These are phyloP conservation scores for Taiozyma onychis DNA, from an alignment of 1,139 yeast genomes.

Conservation along the genomic window DNA sequence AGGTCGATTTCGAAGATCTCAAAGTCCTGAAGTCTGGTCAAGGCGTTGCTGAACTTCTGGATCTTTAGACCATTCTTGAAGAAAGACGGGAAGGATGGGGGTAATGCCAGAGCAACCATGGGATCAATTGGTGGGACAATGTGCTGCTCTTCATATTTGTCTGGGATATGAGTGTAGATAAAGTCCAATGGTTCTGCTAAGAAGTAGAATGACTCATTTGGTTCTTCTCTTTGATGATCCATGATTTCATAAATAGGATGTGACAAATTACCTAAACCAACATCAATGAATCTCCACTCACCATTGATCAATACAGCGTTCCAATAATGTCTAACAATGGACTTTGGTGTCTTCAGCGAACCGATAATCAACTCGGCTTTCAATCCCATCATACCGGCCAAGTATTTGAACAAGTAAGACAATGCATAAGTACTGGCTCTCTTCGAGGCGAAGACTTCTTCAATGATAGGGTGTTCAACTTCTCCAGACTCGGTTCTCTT, in stretches of 20 bases:
- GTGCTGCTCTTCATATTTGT: constrained; percentile 73
- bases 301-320: constrained; percentile 68
- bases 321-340: constrained; percentile 83
- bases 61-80: constrained; percentile 53
- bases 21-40: constrained; percentile 64
- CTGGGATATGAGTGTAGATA: constrained; percentile 83
- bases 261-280: constrained; percentile 50
- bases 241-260: constrained; percentile 39
- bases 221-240: constrained; percentile 24
- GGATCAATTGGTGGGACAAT: constrained; percentile 80
- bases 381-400: constrained; percentile 66
- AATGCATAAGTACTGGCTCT: constrained; percentile 67
- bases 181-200: constrained; percentile 68
- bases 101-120: constrained; percentile 71
- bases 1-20: constrained; percentile 79
- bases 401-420: constrained; percentile 67
- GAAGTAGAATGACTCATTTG: constrained; percentile 56
- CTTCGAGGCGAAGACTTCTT: constrained; percentile 30
- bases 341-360: constrained; percentile 74
- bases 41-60: constrained; percentile 68
- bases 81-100: constrained; percentile 80
- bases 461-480: constrained; percentile 25
- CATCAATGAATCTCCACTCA: constrained; percentile 77
- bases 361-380: constrained; percentile 78
- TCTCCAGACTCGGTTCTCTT: constrained; percentile 25